Percentiles rank a stretch among this genome's conserved stretches.
These are phyloP conservation scores for Globisporangium recalcitrans DNA, from an alignment of 352 stramenopile species.

Conservation along the genomic window DNA sequence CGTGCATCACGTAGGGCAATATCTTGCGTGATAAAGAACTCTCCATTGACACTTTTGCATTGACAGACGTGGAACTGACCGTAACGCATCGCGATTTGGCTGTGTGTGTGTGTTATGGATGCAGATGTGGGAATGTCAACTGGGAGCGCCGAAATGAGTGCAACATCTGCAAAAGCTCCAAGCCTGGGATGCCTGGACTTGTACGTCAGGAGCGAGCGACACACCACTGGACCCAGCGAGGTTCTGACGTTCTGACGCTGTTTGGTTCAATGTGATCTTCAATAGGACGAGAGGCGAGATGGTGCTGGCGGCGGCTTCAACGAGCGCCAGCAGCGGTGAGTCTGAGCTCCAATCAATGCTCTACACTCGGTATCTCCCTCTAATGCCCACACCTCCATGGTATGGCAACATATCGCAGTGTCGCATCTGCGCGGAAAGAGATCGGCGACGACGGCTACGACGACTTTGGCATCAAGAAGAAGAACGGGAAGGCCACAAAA, in stretches of 20 bases:
- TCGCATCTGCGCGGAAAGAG: conserved; percentile 70
- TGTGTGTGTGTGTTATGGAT: background rate
- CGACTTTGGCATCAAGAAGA: conserved; percentile 83
- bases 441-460: conserved; percentile 85
- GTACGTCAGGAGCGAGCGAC: too few species aligned
- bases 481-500: conserved; percentile 68
- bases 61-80: background rate
- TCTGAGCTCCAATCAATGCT: background rate
- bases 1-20: conserved; percentile 61
- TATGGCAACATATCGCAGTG: conserved; percentile 23
- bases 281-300: conserved; percentile 75
- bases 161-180: conserved; percentile 84
- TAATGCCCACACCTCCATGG: background rate
- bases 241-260: background rate
- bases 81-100: background rate
- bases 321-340: conserved; percentile 76
- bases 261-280: too few species aligned
- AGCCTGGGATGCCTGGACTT: conserved; percentile 58
- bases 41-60: background rate
- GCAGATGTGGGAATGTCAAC: conserved; percentile 82
- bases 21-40: background rate
- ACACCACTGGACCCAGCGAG: background rate
- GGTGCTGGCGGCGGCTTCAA: conserved; percentile 79
- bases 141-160: conserved; percentile 82
- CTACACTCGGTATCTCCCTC: background rate